These are phyloP conservation scores for Calonectria hawksworthii DNA, from an alignment of 2,329 filamentous ascomycete species.

Conservation along the genomic window DNA sequence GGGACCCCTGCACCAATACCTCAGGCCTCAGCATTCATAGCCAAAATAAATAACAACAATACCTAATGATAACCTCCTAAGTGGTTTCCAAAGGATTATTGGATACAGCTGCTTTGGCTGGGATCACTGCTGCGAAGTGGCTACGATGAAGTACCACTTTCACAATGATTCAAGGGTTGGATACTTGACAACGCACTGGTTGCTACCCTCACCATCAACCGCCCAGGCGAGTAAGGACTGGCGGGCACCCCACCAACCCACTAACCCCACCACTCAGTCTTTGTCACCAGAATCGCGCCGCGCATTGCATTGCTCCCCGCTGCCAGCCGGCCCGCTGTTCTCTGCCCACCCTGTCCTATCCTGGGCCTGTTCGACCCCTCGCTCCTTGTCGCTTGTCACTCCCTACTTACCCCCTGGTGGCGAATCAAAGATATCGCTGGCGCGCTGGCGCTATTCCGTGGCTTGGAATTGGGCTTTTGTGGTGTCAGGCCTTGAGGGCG, in stretches of 20 bases:
- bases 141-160: background rate
- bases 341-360: conserved; percentile 13
- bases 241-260: conserved; percentile 13
- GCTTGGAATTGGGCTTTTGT: conserved; percentile 10
- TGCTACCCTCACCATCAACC: background rate
- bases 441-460: background rate
- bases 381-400: conserved; percentile 36
- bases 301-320: background rate
- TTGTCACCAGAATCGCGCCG: background rate
- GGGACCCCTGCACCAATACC: background rate
- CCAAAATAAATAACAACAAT: background rate
- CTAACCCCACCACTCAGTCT: conserved; percentile 12
- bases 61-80: background rate
- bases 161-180: background rate
- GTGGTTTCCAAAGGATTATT: background rate
- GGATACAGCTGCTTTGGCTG: background rate
- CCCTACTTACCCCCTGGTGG: conserved; percentile 28
- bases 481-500: background rate
- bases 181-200: background rate
- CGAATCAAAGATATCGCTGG: background rate
- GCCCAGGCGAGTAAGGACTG: background rate
- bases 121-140: background rate
- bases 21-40: background rate
- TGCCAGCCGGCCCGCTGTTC: conserved; percentile 11
- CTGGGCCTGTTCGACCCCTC: conserved; percentile 1